phyloP scores from a whole-genome alignment of 2,329 filamentous ascomycete genomes.

The Drechmeria coniospora region DNA sequence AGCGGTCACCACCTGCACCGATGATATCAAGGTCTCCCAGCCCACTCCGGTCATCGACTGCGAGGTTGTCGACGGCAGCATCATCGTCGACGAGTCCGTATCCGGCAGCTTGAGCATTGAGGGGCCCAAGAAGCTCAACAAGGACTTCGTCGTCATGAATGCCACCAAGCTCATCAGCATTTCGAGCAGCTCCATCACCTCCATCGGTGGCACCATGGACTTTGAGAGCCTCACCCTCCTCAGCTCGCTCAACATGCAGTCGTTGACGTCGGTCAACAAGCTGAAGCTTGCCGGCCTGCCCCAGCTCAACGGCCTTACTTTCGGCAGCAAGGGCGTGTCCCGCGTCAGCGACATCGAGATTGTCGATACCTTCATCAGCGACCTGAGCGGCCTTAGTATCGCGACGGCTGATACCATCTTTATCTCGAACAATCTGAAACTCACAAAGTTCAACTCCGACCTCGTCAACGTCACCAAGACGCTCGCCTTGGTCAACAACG shows the following conservation, averaged over 20 bases:
- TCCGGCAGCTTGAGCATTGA: constrained; percentile 44
- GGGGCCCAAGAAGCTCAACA: constrained; percentile 40
- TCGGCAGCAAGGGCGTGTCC: constrained; percentile 42
- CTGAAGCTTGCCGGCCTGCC: constrained; percentile 63
- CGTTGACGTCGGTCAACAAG: constrained; percentile 46
- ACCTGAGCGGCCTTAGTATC: constrained; percentile 69
- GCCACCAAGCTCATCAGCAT: constrained; percentile 44
- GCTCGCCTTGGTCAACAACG: constrained; percentile 70
- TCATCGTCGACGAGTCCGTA: constrained; percentile 45
- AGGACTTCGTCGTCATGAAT: constrained; percentile 47
- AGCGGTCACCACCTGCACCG: constrained; percentile 22
- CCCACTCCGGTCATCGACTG: constrained; percentile 50
- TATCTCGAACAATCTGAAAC: constrained; percentile 80
- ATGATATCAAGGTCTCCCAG: constrained; percentile 47
- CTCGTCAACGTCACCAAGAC: constrained; percentile 58
- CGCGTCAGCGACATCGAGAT: constrained; percentile 56
- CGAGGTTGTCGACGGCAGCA: constrained; percentile 50
- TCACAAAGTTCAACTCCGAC: constrained; percentile 61
- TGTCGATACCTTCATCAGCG: constrained; percentile 70
- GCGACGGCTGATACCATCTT: constrained; percentile 54
- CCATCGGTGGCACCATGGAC: constrained; percentile 55
- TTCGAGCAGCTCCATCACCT: constrained; percentile 41
- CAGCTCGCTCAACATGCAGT: constrained; percentile 48
- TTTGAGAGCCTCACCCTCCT: constrained; percentile 56
- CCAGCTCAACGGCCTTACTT: constrained; percentile 31